Base-by-base conservation (phyloP, 2,329 filamentous ascomycete species). In the Stromatinia cepivora region DNA sequence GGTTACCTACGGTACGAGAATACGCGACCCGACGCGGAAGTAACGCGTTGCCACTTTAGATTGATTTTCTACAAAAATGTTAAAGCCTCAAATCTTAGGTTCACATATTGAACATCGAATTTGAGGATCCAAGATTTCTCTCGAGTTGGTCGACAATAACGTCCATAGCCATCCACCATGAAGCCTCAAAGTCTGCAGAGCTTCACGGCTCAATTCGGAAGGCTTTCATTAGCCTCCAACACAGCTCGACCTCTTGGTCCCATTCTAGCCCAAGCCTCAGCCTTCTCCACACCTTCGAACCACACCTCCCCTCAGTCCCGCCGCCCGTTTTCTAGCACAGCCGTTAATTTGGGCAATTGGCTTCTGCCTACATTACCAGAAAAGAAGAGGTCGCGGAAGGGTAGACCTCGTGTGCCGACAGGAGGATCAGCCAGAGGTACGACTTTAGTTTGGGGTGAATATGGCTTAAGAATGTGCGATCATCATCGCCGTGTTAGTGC, bases 401-500 rank as follows among this genome's bases (percentile, higher is more conserved):
- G 94, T 52, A 88, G 93, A 2, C 90, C 92, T 63, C 88, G 93
- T 76, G 93, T 98, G 62, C 87, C 92, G 34, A 99, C 94, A 0
- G 95, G 95, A 72, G 95, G 95, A 71, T 96, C 92, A 68, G 89
- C 87, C 48, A 93, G 96, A 79, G 95, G 95, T 75, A 99, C 95
- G 48, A 98, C 94, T 0, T 91, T 99, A 28, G 89, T 96, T 69
- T 98, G 93, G 93, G 95, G 95, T 68, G 94, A 98, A 80, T 99
- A 94, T 79, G 95, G 95, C 11, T 83, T 99, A 75, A 92, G 95
- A 69, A 95, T 99, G 89, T 89, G 86, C 72, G 95, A 99, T 81
- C 92, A 97, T 80, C 92, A 97, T 82, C 91, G 95, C 70, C 88
- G 95, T 77, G 92, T 99, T 79, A 93, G 91, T 74, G 92, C 95